A percentile compares a stretch with the other conserved stretches of the same genome.
Conservation (phyloP, 2,329 filamentous ascomycete species). For the Trichoderma polysporum region DNA sequence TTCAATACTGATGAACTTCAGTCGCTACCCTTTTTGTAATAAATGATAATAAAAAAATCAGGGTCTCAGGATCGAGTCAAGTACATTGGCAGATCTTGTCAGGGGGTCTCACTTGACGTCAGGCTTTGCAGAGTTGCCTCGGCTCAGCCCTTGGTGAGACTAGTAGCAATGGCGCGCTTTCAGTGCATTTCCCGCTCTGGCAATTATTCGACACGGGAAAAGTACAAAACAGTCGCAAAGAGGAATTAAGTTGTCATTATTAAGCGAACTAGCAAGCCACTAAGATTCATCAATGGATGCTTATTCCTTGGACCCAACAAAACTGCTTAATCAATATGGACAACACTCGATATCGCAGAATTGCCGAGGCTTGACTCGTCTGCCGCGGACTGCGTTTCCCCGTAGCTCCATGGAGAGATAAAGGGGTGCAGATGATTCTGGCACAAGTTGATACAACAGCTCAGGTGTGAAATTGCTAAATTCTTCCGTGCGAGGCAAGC, state of each 20-base stretch:
- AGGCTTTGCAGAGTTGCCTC: background rate
- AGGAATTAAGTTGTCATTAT: background rate
- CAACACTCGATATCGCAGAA: background rate
- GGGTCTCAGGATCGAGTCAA: constrained; percentile 1
- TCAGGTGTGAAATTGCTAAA: background rate
- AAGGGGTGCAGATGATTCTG: background rate
- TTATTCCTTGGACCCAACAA: background rate
- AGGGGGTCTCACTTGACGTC: constrained; percentile 17
- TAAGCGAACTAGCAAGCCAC: background rate
- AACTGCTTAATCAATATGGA: too few relatives aligned
- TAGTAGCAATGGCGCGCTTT: background rate
- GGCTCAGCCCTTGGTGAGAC: background rate
- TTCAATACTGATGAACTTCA: background rate
- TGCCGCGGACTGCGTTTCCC: background rate
- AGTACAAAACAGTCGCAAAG: background rate
- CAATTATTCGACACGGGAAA: background rate
- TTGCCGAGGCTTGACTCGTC: constrained; percentile 3
- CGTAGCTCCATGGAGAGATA: background rate
- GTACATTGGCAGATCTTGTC: background rate
- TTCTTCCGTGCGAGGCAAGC: background rate
- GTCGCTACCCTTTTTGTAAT: background rate
- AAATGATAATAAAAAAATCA: background rate
- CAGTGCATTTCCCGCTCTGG: background rate
- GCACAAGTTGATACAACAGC: background rate
- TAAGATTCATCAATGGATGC: background rate